Evolutionary conservation across 2,329 filamentous ascomycete genomes (phyloP).

Genomic region (Verticillium nonalfalfae): DNA sequence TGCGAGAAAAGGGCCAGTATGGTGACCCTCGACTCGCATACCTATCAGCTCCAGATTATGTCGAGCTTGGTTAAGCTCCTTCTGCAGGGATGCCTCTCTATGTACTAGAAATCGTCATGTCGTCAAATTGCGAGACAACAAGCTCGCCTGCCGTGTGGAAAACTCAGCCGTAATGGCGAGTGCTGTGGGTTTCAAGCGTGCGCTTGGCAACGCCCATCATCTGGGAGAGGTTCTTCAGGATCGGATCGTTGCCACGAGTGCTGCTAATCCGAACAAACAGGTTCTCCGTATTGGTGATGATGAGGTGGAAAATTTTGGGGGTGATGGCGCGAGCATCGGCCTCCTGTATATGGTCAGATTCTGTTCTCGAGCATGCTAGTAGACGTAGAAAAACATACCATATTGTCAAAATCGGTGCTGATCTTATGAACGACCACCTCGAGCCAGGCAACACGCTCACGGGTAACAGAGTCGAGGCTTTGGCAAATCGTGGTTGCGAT

Average conservation of each 20-base stretch:
- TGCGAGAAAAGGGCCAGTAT: not conserved
- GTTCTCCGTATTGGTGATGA: constrained; percentile 45
- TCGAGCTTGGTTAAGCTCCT: not conserved
- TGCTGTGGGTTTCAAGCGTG: constrained; percentile 17
- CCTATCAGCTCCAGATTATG: not conserved
- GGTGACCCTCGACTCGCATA: not conserved
- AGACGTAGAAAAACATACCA: constrained; percentile 36
- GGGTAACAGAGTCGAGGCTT: constrained; percentile 47
- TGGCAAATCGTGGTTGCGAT: constrained; percentile 59
- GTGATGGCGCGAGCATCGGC: constrained; percentile 48
- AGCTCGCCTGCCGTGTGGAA: not conserved
- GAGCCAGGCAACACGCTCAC: constrained; percentile 53
- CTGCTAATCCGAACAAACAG: constrained; percentile 44
- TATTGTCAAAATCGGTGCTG: constrained; percentile 36
- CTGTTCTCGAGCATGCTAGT: not conserved
- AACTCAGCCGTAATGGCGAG: constrained; percentile 8
- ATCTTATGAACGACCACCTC: constrained; percentile 53
- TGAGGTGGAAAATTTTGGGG: constrained; percentile 49
- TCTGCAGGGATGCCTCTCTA: constrained; percentile 3
- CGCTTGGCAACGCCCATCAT: constrained; percentile 30
- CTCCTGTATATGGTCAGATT: constrained; percentile 33
- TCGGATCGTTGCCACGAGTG: constrained; percentile 37
- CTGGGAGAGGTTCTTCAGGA: constrained; percentile 39
- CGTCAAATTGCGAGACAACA: constrained; percentile 2
- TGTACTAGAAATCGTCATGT: constrained; percentile 13